These are phyloP conservation scores for Pulicaria dysenterica DNA, from an alignment of 129 eudicot species.

Conservation along the genomic window DNA sequence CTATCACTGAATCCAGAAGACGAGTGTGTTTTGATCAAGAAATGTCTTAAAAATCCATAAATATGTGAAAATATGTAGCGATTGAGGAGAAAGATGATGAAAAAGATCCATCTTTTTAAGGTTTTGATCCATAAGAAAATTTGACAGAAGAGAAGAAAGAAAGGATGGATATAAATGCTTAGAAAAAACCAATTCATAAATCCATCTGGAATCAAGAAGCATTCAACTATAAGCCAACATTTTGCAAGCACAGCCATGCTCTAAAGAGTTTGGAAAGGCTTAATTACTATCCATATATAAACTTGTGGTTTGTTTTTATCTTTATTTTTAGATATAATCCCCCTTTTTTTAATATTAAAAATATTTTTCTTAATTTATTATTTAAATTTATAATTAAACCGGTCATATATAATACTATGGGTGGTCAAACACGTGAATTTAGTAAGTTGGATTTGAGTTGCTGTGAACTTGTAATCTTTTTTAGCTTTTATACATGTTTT, in stretches of 20 bases:
- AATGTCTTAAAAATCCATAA: conserved; percentile 16
- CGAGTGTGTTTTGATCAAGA: conserved; percentile 11
- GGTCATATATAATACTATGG: not conserved
- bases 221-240: conserved; percentile 65
- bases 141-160: conserved; percentile 52
- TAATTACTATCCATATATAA: conserved; percentile 18
- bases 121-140: conserved; percentile 52
- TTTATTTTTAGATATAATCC: not conserved
- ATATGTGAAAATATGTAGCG: conserved; percentile 10
- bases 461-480: no score
- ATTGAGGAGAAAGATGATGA: conserved; percentile 28
- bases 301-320: conserved; percentile 15
- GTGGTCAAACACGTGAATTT: no score
- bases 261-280: conserved; percentile 1
- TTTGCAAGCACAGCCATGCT: conserved; percentile 59
- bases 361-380: not conserved
- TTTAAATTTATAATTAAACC: not conserved
- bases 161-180: conserved; percentile 59
- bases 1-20: not conserved
- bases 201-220: conserved; percentile 55
- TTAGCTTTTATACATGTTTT: no score
- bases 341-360: not conserved
- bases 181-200: conserved; percentile 49
- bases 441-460: no score
- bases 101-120: conserved; percentile 37